These are phyloP conservation scores for Penicillium sp. DNA, from an alignment of 2,329 filamentous ascomycete genomes.

Conservation along the genomic window DNA sequence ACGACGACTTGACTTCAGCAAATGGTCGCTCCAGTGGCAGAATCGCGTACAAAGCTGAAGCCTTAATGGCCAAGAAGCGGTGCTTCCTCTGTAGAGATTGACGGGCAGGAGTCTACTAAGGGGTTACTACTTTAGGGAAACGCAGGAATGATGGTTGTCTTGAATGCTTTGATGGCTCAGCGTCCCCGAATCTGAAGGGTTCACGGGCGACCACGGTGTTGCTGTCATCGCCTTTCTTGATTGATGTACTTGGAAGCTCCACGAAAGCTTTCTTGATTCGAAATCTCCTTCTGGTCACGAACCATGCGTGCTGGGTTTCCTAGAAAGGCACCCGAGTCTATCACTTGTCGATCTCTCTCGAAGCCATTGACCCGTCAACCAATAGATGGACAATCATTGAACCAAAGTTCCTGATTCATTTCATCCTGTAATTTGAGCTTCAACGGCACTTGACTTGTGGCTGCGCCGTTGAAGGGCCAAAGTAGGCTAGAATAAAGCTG, in stretches of 20 bases:
- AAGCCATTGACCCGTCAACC: neutral
- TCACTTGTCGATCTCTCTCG: conserved; percentile 33
- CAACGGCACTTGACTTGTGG: neutral
- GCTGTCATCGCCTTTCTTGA: neutral
- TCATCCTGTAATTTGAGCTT: no score
- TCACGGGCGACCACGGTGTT: conserved; percentile 20
- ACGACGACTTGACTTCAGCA: conserved; percentile 31
- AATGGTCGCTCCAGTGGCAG: conserved; percentile 30
- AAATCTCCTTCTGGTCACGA: conserved; percentile 26
- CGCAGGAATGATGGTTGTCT: conserved; percentile 36
- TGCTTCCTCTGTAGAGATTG: conserved; percentile 31
- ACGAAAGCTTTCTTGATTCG: conserved; percentile 17
- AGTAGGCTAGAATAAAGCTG: neutral
- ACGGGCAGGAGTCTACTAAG: conserved; percentile 20
- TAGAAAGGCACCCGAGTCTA: neutral
- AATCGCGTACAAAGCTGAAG: conserved; percentile 32
- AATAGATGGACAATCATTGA: no score
- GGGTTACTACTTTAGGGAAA: conserved; percentile 39
- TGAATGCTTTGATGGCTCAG: conserved; percentile 28
- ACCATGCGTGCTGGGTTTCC: neutral
- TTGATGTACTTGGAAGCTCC: neutral
- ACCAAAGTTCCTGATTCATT: no score
- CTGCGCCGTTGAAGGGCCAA: neutral
- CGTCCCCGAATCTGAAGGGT: conserved; percentile 12
- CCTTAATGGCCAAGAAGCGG: conserved; percentile 37